Evolutionary conservation across 257 asterid genomes (phyloP), one percentile per base, ranked within the genome.

Genomic region (Nicotiana otophora): DNA sequence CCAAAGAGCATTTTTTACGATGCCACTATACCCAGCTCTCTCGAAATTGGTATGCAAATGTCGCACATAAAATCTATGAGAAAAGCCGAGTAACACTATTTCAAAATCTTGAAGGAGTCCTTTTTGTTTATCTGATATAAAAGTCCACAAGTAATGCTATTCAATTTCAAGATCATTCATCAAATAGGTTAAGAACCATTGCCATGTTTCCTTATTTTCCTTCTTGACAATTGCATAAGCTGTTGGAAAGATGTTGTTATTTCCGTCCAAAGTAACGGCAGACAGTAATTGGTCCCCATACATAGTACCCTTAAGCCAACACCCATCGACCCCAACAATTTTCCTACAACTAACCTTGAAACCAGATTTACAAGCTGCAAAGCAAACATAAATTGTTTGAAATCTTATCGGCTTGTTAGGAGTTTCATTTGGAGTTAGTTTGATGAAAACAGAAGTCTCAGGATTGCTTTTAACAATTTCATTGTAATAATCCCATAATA

Each of bases 91-190:
- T 0, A 60, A 62, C 15, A 85, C 26, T 7, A 3, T 26, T 14
- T 82, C 23, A n/a, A 85, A 34, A 16, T 80, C 81, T 14, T 12
- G 66, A 30, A 82, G 74, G 3, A 85, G 7, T n/a, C 82, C 80
- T 2, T 61, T 86, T 77, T 78, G 82, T 10, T 86, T 84, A 23
- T 86, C 80, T 10, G 70, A 83, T 10, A 81, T 86, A 28, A 84
- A 57, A 9, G 82, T 81, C 23, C 64, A 67, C 2, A 17, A 39
- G 16, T 33, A n/a, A 4, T 26, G 42, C n/a, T 77, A 72, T 11
- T 53, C 15, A 20, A 77, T 83, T 0, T 19, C 77, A 42, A 81
- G 57, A 30, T 86, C 83, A 1, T 46, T 58, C n/a, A 19, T 14
- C 0, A 77, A 39, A 8, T 51, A 26, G 8, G 20, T 34, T 7